Conservation (phyloP, 768 basidiomycete species). For the Macrolepiota dolichaula region DNA sequence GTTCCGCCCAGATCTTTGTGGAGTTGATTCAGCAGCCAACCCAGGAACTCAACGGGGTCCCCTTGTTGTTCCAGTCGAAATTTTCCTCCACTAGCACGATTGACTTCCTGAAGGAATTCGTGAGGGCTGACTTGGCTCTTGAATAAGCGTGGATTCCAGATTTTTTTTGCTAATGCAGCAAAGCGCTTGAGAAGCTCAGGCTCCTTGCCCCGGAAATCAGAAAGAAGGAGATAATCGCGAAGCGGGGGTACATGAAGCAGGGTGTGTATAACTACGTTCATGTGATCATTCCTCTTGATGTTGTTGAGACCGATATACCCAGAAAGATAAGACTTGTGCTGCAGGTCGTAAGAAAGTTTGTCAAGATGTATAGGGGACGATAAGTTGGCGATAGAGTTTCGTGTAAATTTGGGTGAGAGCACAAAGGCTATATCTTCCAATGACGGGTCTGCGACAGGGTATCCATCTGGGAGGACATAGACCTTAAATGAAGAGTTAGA, state of each 20-base stretch:
- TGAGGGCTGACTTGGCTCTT: slow-evolving; percentile 99
- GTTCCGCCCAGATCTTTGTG: slow-evolving; percentile 94
- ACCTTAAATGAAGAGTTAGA: slow-evolving; percentile 51
- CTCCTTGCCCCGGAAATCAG: slow-evolving; percentile 68
- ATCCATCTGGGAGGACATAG: slow-evolving; percentile 96
- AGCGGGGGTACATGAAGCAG: slow-evolving; percentile 89
- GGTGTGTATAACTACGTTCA: slow-evolving; percentile 95
- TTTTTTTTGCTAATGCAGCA: slow-evolving; percentile 81
- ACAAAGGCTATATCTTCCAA: slow-evolving; percentile 93
- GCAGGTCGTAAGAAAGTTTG: slow-evolving; percentile 83
- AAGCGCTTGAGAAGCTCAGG: slow-evolving; percentile 89
- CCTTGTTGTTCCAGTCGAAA: slow-evolving; percentile 94
- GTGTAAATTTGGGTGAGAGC: slow-evolving; percentile 84
- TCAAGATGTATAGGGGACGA: slow-evolving; percentile 56
- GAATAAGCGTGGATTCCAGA: slow-evolving; percentile 96
- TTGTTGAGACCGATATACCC: slow-evolving; percentile 98
- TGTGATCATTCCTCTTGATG: slow-evolving; percentile 95
- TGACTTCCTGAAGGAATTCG: slow-evolving; percentile 96
- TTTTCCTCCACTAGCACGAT: slow-evolving; percentile 82
- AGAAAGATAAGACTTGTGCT: slow-evolving; percentile 77
- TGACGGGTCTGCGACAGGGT: slow-evolving; percentile 94
- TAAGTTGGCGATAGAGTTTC: slow-evolving; percentile 46
- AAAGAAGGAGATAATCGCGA: slow-evolving; percentile 82
- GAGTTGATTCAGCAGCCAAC: slow-evolving; percentile 91
- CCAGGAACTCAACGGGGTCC: slow-evolving; percentile 93